Base-by-base conservation (phyloP, 2,329 filamentous ascomycete species). In the Colletotrichum ledebouriae region DNA sequence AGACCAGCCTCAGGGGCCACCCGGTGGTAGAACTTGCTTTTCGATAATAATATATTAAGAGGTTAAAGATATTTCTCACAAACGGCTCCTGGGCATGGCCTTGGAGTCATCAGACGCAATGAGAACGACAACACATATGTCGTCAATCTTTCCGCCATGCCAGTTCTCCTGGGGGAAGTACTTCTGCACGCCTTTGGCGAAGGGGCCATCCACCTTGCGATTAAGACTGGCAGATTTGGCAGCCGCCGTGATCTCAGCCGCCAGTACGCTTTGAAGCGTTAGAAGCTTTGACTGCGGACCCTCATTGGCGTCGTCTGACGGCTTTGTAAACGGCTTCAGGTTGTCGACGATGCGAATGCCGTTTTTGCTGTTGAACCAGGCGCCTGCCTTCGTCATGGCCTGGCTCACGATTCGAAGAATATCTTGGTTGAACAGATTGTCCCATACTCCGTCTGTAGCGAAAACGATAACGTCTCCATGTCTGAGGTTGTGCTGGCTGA, bases 381-480 rank as follows among this genome's bases (percentile, higher is more conserved):
- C 94, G 3, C 91, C 91, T 4, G 85, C 83, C 13, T 86, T 82
- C 39, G 89, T 84, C 94, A 99, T 97, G 33, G 90, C 84, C 56
- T 86, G 85, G 72, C 91, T 95, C 29, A 95, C 90, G 59, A 97
- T 89, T 68, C 90, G 88, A 12, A 99, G 85, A 34, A 97, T 91
- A 72, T 99, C 94, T 75, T 97, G 92, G 74, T 94, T 92, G 75
- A 93, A 96, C 37, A 99, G 85, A 74, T 99, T 99, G 78, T 99
- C 96, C 87, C 96, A 96, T 4, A 98, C 92, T 4, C 96, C 96
- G 78, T 99, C 96, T 0, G 94, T 97, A 2, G 94, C 96, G 73
- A 99, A 92, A 17, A 99, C 82, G n/a, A 98, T 83, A 2, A 99
- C 91, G 77, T 99, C 96, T 20, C 96, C 96, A 78, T 98, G 94